Conservation (phyloP, 2,329 filamentous ascomycete genomes). For the Graphiopsis chlorocephala region DNA sequence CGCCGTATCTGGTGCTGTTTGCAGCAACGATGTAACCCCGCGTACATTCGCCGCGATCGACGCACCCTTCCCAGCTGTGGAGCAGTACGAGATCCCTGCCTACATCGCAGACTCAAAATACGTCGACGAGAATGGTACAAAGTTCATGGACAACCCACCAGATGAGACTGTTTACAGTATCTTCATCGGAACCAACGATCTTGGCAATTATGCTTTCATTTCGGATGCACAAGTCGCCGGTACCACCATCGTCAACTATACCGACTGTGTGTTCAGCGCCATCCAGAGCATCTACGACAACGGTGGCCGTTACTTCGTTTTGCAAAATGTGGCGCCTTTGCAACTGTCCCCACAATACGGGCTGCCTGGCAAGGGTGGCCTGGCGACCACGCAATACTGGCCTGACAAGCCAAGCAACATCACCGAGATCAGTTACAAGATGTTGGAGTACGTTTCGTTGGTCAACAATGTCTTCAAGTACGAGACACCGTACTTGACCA, state of each 20-base stretch:
- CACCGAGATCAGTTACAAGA: conserved; percentile 50
- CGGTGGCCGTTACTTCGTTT: conserved; percentile 68
- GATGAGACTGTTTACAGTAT: conserved; percentile 69
- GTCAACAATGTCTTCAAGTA: conserved; percentile 54
- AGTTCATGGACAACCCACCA: conserved; percentile 44
- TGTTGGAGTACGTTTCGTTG: conserved; percentile 51
- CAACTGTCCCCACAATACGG: conserved; percentile 68
- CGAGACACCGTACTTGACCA: conserved; percentile 48
- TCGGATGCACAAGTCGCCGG: conserved; percentile 60
- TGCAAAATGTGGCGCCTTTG: conserved; percentile 68
- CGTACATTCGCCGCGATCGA: conserved; percentile 53
- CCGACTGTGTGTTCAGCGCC: conserved; percentile 64
- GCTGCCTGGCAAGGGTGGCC: conserved; percentile 44
- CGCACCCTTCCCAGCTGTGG: conserved; percentile 54
- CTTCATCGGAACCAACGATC: conserved; percentile 81
- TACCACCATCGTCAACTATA: conserved; percentile 62
- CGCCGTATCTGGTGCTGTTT: conserved; percentile 69
- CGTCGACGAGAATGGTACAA: conserved; percentile 36
- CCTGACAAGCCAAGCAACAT: conserved; percentile 47
- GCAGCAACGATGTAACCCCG: conserved; percentile 65
- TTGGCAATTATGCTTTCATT: conserved; percentile 65
- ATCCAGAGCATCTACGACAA: conserved; percentile 63
- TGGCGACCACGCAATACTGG: conserved; percentile 47
- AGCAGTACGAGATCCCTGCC: conserved; percentile 46
- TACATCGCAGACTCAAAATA: conserved; percentile 44